A percentile compares a stretch with the other conserved stretches of the same genome.
phyloP scores from a whole-genome alignment of 352 stramenopile species.

The Plasmopara halstedii region DNA sequence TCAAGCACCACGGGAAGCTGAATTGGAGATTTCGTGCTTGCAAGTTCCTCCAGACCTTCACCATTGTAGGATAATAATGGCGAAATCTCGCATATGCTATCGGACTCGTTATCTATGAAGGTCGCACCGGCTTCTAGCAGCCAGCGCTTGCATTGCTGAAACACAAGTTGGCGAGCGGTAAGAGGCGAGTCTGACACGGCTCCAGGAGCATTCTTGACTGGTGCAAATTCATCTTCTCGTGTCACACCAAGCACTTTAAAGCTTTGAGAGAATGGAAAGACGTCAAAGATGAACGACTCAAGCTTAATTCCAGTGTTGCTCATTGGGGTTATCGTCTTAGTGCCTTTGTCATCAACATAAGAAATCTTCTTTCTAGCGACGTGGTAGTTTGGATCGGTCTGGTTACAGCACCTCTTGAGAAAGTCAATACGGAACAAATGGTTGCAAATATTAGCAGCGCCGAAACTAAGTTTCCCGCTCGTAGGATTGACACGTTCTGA shows the following conservation, averaged over 20 bases:
- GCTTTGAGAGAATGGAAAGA: conserved; percentile 90
- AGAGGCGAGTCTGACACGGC: conserved; percentile 65
- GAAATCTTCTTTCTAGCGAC: conserved; percentile 98
- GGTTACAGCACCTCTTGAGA: conserved; percentile 80
- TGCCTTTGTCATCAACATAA: conserved; percentile 73
- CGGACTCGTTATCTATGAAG: conserved; percentile 21
- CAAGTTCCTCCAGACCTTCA: conserved; percentile 55
- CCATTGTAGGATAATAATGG: conserved; percentile 78
- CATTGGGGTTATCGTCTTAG: conserved; percentile 76
- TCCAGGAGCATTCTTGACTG: conserved; percentile 86
- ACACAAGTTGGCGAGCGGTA: conserved; percentile 59
- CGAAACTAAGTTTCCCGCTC: conserved; percentile 88
- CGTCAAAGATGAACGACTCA: conserved; percentile 99
- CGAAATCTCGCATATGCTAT: conserved; percentile 60
- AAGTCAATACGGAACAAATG: conserved; percentile 91
- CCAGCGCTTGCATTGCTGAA: conserved; percentile 55
- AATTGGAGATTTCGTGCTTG: conserved; percentile 33
- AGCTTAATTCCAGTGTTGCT: conserved; percentile 96
- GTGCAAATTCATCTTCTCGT: conserved; percentile 86
- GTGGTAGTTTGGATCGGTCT: conserved; percentile 91
- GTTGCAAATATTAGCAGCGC: conserved; percentile 98
- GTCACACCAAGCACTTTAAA: conserved; percentile 92
- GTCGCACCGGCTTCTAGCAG: conserved; percentile 36
- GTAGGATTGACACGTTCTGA: conserved; percentile 48
- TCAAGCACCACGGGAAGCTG: conserved; percentile 26